phyloP scores from a whole-genome alignment of 371 early-diverging fungal species.

The Entomophthora muscae region DNA sequence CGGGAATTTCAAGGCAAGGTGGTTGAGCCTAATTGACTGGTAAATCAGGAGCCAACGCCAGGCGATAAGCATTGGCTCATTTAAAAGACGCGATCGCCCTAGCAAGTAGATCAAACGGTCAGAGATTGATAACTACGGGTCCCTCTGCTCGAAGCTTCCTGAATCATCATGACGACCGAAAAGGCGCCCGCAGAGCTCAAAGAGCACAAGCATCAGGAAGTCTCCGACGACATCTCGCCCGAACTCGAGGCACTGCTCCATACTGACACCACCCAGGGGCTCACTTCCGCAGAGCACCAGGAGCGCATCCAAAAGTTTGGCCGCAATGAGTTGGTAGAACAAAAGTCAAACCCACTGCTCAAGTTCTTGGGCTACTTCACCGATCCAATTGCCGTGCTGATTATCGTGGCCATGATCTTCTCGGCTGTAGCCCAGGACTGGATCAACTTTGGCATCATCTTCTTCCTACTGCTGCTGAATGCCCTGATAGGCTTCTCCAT shows the following conservation, averaged over 20 bases:
- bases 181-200: too few species aligned
- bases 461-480: slow-evolving; percentile 64
- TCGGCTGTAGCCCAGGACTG: slow-evolving; percentile 54
- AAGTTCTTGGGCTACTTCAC: slow-evolving; percentile 80
- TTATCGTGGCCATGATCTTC: slow-evolving; percentile 60
- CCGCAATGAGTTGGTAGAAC: slow-evolving; percentile 56
- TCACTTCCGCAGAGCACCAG: slow-evolving; percentile 31
- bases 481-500: slow-evolving; percentile 79
- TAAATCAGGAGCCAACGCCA: too few species aligned
- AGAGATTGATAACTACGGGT: too few species aligned
- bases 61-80: too few species aligned
- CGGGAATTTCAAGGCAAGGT: too few species aligned
- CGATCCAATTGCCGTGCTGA: slow-evolving; percentile 75
- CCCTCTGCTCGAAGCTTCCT: too few species aligned
- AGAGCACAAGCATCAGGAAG: too few species aligned
- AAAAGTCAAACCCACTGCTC: slow-evolving; percentile 60
- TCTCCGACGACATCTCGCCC: too few species aligned
- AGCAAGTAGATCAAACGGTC: too few species aligned
- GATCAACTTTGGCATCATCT: slow-evolving; percentile 58
- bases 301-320: slow-evolving; percentile 45
- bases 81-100: too few species aligned
- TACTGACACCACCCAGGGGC: slow-evolving; percentile 42
- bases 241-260: slow-evolving; percentile 52
- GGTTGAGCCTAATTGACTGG: too few species aligned
- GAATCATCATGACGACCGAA: too few species aligned